A percentile compares a stretch with the other conserved stretches of the same genome.
Conservation (phyloP, 2,329 filamentous ascomycete genomes). For the Ophiobolus disseminans region DNA sequence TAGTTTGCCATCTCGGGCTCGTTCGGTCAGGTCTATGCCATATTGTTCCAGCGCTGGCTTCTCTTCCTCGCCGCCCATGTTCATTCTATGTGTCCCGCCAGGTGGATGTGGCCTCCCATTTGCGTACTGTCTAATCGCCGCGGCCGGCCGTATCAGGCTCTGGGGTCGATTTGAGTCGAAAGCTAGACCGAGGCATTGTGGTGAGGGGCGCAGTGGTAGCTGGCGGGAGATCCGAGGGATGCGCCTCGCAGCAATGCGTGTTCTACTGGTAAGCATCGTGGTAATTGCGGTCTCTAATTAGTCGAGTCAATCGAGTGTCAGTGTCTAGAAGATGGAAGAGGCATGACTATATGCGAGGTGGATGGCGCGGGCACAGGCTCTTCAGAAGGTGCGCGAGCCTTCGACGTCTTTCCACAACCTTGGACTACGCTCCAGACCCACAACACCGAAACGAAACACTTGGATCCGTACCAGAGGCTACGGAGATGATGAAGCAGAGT, state of each 20-base stretch:
- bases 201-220: conserved; percentile 23
- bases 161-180: conserved; percentile 9
- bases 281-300: conserved; percentile 6
- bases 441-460: conserved; percentile 3
- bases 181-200: conserved; percentile 34
- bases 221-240: conserved; percentile 29
- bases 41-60: conserved; percentile 91
- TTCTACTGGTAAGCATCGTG: conserved; percentile 48
- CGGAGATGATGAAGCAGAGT: too few species aligned
- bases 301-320: conserved; percentile 8
- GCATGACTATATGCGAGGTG: conserved; percentile 32
- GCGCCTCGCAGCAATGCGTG: conserved; percentile 45
- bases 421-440: conserved; percentile 9
- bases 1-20: conserved; percentile 85
- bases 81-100: conserved; percentile 92
- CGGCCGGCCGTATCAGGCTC: conserved; percentile 48
- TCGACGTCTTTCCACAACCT: conserved; percentile 29
- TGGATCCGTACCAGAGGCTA: background rate
- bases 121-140: conserved; percentile 63
- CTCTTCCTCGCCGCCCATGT: conserved; percentile 76
- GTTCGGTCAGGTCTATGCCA: conserved; percentile 86
- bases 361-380: conserved; percentile 30
- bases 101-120: conserved; percentile 76
- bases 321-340: conserved; percentile 4
- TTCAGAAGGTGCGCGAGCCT: conserved; percentile 29